Evolutionary conservation across 768 basidiomycete genomes (phyloP).

Genomic region (Amanita brunnescens): DNA sequence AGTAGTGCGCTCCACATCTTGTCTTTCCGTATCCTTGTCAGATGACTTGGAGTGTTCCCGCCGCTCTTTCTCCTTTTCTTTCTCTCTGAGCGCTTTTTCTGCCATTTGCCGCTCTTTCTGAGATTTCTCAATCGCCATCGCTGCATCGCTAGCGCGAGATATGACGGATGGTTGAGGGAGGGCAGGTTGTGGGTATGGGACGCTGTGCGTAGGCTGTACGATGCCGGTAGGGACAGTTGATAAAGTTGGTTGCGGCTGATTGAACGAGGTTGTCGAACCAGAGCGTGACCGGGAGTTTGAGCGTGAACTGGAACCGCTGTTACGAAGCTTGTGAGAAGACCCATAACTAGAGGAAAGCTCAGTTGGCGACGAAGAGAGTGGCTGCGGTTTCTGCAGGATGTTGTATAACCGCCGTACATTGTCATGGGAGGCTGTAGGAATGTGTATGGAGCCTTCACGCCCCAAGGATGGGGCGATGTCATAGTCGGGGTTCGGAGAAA

Average conservation of each 20-base stretch:
- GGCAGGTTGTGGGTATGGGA: conserved; percentile 10
- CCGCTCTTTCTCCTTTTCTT: conserved; percentile 7
- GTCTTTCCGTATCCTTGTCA: conserved; percentile 17
- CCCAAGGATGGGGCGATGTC: background rate
- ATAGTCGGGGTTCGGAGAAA: background rate
- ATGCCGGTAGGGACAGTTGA: conserved; percentile 7
- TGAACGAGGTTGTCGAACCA: conserved; percentile 13
- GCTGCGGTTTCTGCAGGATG: conserved; percentile 7
- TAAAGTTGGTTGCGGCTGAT: conserved; percentile 13
- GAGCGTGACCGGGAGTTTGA: conserved; percentile 15
- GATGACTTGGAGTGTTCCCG: conserved; percentile 19
- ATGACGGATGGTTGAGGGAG: conserved; percentile 15
- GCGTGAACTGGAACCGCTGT: background rate
- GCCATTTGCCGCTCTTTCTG: conserved; percentile 22
- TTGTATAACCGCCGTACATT: conserved; percentile 3
- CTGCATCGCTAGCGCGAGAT: conserved; percentile 45
- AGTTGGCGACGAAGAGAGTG: background rate
- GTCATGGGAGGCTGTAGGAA: background rate
- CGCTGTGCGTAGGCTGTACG: conserved; percentile 9
- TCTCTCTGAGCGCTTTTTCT: conserved; percentile 18
- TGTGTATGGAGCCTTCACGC: background rate
- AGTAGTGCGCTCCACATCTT: conserved; percentile 10
- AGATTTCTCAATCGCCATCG: conserved; percentile 41
- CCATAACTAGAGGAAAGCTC: background rate
- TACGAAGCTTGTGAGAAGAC: background rate